Base-by-base conservation (phyloP, 768 basidiomycete species). In the Scleroderma citrinum region DNA sequence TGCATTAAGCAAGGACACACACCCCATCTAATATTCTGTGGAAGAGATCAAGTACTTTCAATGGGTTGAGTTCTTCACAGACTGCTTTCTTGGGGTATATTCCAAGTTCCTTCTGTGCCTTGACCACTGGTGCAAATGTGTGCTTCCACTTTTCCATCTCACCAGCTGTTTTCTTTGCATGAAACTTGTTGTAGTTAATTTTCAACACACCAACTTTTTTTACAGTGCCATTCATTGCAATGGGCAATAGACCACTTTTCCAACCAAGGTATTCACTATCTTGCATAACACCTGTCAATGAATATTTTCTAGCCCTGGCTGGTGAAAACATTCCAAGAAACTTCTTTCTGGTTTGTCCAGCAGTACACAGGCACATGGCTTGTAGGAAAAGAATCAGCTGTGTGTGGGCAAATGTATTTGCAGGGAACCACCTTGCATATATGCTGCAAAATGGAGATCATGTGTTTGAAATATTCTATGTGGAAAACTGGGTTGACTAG, bases 381-480 rank as follows among this genome's bases (percentile, higher is more conserved):
- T 20, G 48, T 29, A 35, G 20, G 30, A n/a, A 12, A 16, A 24
- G 37, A 59, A 37, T 16, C 20, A 16, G n/a, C 29, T 49, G 11
- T 20, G 23, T 16, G 6, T 7, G 13, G 4, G n/a, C 4, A 19
- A 13, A 45, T 4, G 21, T 35, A 12, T 39, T 5, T 29, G 30
- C 20, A 7, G 5, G 17, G 12, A 35, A 48, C 8, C 44, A 92
- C 94, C 73, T 99, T 99, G 79, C 96, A 99, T 56, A 98, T 93
- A 56, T 88, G 87, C 63, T 98, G 96, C 1, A 98, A 77, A 55
- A 98, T 87, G 21, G 80, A 79, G 50, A 98, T 92, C 16, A 87
- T 91, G 57, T 97, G 93, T 65, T 93, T 90, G 74, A 99, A 98
- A 69, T 92, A 99, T 7, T 96, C 96, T 49, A 98, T 92, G 64